Base-by-base conservation (phyloP, 257 asterid species). In the Eucommia ulmoides region DNA sequence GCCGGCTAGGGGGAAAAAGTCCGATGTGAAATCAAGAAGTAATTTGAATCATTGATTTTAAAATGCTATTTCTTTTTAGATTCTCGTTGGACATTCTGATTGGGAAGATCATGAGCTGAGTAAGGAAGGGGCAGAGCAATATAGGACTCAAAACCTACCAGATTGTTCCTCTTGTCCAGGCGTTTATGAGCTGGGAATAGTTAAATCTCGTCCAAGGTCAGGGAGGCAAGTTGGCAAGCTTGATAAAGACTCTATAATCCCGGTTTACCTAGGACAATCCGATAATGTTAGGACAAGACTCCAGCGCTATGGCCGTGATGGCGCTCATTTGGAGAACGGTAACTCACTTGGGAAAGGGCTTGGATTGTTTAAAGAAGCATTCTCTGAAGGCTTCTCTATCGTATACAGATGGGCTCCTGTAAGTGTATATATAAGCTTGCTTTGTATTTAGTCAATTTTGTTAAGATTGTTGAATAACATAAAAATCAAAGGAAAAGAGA, bases 251-350 rank as follows among this genome's bases (percentile, higher is more conserved):
- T 70, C 58, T 53, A 69, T 83, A 20, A 57, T 77, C 62, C 83
- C 88, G 56, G 94, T 83, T 55, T 91, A 91, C 78, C 76, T 91
- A 20, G 98, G 98, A 54, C 88, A 85, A 68, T 74, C 98, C 38
- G 93, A 80, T 58, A 91, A 79, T 63, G 86, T 86, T 53, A 74
- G 98, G 65, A 83, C 54, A 56, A 72, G 98, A 59, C 61, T 91
- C 25, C 98, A 86, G 73, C 91, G 67, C 49, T 91, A 91, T 64
- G 98, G 98, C 41, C 96, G 98, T 24, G 93, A 79, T 23, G 98
- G 96, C n/a, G 61, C 81, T 25, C 98, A 91, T 74, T 72, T 91
- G 72, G 94, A 74, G 63, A 79, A 65, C 51, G 76, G 78, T 52
- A 57, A 54, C 59, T n/a, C n/a, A n/a, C 29, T 68, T 8, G 44